Evolutionary conservation across 2,329 filamentous ascomycete genomes (phyloP), one percentile per base, ranked within the genome.

Genomic region (Aspergillus sp.): DNA sequence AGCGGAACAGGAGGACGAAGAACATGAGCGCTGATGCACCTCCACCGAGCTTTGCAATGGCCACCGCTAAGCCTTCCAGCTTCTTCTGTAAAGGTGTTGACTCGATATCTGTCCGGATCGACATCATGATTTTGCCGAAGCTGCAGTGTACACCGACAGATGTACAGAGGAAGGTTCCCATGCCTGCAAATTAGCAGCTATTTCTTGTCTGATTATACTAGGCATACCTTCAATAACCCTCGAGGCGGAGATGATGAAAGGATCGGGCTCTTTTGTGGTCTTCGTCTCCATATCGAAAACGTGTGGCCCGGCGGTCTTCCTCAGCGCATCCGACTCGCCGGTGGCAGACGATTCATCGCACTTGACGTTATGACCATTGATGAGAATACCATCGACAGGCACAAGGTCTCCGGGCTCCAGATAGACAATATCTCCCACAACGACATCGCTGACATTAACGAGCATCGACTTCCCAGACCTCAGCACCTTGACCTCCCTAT

Each of bases 21-120:
- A 93, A 85, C 7, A 92, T 78, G 6, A 92, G 88, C 49, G 91
- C 77, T 68, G 93, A 93, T n/a, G 90, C 87, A 59, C 84, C 84
- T 63, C 87, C 85, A 75, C 87, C 87, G 42, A 89, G 80, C 68
- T 89, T 89, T n/a, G 87, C 87, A 65, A 93, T 91, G 67, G 91
- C 89, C 66, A 91, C 89, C 5, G 90, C 90, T 17, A 93, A 79
- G 3, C 86, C 80, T 63, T 92, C 91, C 58, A 93, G 79, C 72
- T 92, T 93, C 2, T 83, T 86, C 70, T 93, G 90, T 6, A 93
- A 73, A 3, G 90, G 90, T 1, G 90, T 93, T 20, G 89, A 88
- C 69, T 93, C 87, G 56, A 87, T 86, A 60, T 91, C 88, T 64
- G 90, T 88, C 60, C 89, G 86, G 9, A 93, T 76, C 33, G 89